Evolutionary conservation across 768 basidiomycete species (phyloP).

Genomic region (Tubosaeta sp.): DNA sequence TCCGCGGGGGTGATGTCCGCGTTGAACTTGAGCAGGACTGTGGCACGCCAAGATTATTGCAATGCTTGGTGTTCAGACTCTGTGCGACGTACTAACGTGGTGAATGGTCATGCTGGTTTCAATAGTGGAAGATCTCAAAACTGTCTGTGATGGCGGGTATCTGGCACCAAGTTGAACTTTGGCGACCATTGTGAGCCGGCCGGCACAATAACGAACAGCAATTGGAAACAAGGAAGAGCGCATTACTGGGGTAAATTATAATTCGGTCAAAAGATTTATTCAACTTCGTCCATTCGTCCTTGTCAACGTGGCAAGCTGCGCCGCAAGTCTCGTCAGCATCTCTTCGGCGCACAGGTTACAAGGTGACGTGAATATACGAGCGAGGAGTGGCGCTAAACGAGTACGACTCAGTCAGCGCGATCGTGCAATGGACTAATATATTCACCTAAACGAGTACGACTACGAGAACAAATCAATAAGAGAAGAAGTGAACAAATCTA

Average conservation of each 20-base stretch:
- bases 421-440: too few relatives aligned
- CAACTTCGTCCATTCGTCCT: slow-evolving; percentile 33
- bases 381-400: too few relatives aligned
- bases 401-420: too few relatives aligned
- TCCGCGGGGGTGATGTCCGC: slow-evolving; percentile 8
- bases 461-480: too few relatives aligned
- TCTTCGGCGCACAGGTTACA: slow-evolving; percentile 65
- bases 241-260: slow-evolving; percentile 5
- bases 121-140: too few relatives aligned
- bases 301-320: slow-evolving; percentile 55
- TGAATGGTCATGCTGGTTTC: slow-evolving; percentile 14
- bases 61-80: not conserved
- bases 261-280: not conserved
- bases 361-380: too few relatives aligned
- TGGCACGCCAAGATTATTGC: not conserved
- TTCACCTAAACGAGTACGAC: too few relatives aligned
- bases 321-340: slow-evolving; percentile 61
- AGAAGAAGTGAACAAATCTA: too few relatives aligned
- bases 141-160: not conserved
- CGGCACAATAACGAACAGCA: slow-evolving; percentile 1
- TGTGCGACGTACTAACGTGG: slow-evolving; percentile 21
- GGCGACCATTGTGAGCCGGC: too few relatives aligned
- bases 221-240: not conserved
- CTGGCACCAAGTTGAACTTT: too few relatives aligned
- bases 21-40: slow-evolving; percentile 24